Percentiles rank a stretch among this genome's conserved stretches.
These are phyloP conservation scores for Stephania japonica DNA, from an alignment of 164 flowering plant species.

Conservation along the genomic window DNA sequence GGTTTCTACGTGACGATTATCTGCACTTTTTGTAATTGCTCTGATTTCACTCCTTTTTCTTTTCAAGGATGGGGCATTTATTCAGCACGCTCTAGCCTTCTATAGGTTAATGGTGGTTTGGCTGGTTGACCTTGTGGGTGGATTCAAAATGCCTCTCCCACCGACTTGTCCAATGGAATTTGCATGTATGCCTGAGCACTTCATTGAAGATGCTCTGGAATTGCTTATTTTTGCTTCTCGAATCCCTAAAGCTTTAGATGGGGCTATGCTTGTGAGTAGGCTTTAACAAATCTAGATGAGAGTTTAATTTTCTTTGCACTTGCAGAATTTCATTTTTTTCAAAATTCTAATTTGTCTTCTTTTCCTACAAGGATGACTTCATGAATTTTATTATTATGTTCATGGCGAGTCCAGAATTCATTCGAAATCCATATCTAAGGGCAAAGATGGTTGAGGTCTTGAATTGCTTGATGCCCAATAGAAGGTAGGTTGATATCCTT, in stretches of 20 bases:
- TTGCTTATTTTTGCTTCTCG: constrained; percentile 87
- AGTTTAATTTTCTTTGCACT: neutral
- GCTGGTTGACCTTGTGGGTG: constrained; percentile 83
- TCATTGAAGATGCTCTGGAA: constrained; percentile 96
- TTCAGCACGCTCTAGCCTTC: constrained; percentile 79
- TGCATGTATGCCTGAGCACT: constrained; percentile 98
- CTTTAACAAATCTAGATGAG: neutral
- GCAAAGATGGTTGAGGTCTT: constrained; percentile 99
- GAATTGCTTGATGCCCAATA: constrained; percentile 91
- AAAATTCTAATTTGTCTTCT: constrained; percentile 1
- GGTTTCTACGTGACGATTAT: neutral
- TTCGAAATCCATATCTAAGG: constrained; percentile 91
- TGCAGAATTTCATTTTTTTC: neutral
- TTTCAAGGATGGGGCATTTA: constrained; percentile 60
- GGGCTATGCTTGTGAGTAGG: constrained; percentile 55
- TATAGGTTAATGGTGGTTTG: constrained; percentile 90
- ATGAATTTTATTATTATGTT: constrained; percentile 98
- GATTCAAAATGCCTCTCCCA: constrained; percentile 92
- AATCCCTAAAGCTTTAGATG: constrained; percentile 86
- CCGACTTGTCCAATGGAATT: constrained; percentile 80
- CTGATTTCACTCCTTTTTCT: constrained; percentile 4
- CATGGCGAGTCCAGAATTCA: constrained; percentile 84
- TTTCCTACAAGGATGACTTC: constrained; percentile 74
- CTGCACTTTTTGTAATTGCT: neutral
- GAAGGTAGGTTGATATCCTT: constrained; percentile 45